Base-by-base conservation (phyloP, 2,329 filamentous ascomycete species). In the Kalmusia sp. region DNA sequence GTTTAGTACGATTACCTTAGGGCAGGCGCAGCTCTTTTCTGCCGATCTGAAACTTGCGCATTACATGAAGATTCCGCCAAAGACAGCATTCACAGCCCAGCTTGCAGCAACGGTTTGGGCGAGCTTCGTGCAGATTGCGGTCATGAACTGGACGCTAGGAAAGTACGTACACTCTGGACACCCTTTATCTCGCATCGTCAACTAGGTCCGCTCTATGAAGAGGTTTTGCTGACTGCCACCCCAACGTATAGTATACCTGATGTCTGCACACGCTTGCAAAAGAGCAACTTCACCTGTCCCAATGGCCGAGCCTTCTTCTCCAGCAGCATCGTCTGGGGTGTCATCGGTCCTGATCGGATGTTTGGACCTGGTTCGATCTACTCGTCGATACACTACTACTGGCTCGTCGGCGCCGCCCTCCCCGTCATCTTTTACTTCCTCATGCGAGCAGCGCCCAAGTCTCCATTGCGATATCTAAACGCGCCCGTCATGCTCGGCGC, bases 321-420 rank as follows among this genome's bases (percentile, higher is more conserved):
- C 1, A 85, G 86, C 1, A 90, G 87, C 3, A 60, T 67, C 4
- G 53, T 52, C 14, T 77, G 88, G 88, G 89, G 89, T 52, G 82
- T 87, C 50, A 90, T 92, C 54, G 89, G 89, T 1, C 89, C 89
- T 0, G 76, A 79, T 2, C 84, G 88, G 40, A 88, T 92, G 69
- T 92, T 91, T 72, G 85, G 83, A 37, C 76, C 81, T 2, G 80
- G 80, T 2, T 82, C 85, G 19, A 76, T 89, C 6, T 92, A 91
- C 70, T 78, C 82, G 0, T 77, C 78, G 1, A 78, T 92, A 30
- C 84, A 88, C 67, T 91, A 82, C 79, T 91, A 90, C 77, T 92
- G 86, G 84, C 80, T 91, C 30, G 80, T 88, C 17, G 89, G 89
- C 14, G 84, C 82, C 34, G 47, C 85, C 4, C 75, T 86, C 0